Conservation (phyloP, 108 stramenopile species). For the Pseudonitzschia multistriata region DNA sequence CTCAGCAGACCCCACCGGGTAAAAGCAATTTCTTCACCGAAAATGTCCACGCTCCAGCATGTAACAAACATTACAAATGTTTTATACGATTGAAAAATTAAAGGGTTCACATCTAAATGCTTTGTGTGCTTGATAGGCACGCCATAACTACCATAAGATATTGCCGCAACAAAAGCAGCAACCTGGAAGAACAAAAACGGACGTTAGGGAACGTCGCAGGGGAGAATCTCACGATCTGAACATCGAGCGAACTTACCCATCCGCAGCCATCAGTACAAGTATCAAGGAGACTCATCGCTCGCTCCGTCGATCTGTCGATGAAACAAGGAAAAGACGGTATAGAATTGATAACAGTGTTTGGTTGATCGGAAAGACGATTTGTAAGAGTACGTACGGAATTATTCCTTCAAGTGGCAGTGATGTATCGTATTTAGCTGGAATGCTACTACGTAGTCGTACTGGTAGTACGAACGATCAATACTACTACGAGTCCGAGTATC, state of each 20-base stretch:
- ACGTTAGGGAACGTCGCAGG: background rate
- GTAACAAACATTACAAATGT: conserved; percentile 52
- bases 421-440: too few relatives aligned
- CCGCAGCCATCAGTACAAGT: conserved; percentile 44
- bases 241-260: conserved; percentile 19
- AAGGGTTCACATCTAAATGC: conserved; percentile 57
- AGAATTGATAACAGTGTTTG: too few relatives aligned
- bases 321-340: too few relatives aligned
- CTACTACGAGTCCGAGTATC: too few relatives aligned
- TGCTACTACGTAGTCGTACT: too few relatives aligned
- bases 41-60: conserved; percentile 44
- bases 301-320: too few relatives aligned
- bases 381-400: too few relatives aligned
- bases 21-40: conserved; percentile 45
- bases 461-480: too few relatives aligned
- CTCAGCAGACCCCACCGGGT: conserved; percentile 74
- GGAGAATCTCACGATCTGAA: background rate
- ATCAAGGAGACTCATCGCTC: conserved; percentile 11
- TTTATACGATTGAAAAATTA: conserved; percentile 65
- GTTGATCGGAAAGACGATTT: too few relatives aligned
- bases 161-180: conserved; percentile 46
- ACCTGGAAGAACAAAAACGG: background rate
- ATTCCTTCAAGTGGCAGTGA: too few relatives aligned
- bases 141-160: conserved; percentile 60
- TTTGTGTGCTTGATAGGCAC: conserved; percentile 59